Evolutionary conservation across 768 basidiomycete genomes (phyloP).

Genomic region (Auricularia cornea): DNA sequence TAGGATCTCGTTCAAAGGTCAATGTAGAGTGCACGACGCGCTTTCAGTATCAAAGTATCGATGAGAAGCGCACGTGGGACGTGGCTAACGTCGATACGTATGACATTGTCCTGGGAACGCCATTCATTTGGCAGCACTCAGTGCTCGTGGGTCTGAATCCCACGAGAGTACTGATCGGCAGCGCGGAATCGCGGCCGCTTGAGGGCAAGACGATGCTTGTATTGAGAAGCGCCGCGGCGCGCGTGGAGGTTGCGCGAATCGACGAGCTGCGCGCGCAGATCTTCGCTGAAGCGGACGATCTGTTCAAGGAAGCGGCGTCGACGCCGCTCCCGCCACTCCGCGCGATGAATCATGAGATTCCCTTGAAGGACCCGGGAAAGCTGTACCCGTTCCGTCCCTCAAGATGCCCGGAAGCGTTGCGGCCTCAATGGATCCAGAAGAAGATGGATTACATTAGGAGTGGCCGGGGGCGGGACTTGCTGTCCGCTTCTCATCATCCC

Average conservation of each 20-base stretch:
- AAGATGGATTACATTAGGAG: too few relatives aligned
- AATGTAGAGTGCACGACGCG: too few relatives aligned
- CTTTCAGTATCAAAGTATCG: too few relatives aligned
- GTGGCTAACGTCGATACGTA: slow-evolving; percentile 3
- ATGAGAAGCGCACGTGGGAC: neutral
- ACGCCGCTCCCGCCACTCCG: slow-evolving; percentile 7
- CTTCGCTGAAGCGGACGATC: slow-evolving; percentile 8
- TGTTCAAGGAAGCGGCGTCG: slow-evolving; percentile 1
- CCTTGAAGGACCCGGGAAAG: slow-evolving; percentile 7
- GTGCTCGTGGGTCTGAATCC: too few relatives aligned
- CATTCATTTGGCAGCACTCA: neutral
- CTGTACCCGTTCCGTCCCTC: slow-evolving; percentile 6
- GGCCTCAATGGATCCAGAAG: neutral
- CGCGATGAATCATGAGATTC: slow-evolving; percentile 10
- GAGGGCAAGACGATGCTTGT: neutral
- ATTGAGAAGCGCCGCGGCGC: neutral
- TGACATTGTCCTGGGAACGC: slow-evolving; percentile 3
- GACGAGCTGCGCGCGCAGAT: slow-evolving; percentile 6
- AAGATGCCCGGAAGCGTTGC: slow-evolving; percentile 6
- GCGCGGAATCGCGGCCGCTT: too few relatives aligned
- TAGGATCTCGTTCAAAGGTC: too few relatives aligned
- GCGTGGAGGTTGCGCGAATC: neutral
- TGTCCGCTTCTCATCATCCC: slow-evolving; percentile 1
- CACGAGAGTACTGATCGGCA: too few relatives aligned
- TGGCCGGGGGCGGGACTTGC: neutral